Evolutionary conservation across 129 eudicot species (phyloP).

Genomic region (Scalesia atractyloides): DNA sequence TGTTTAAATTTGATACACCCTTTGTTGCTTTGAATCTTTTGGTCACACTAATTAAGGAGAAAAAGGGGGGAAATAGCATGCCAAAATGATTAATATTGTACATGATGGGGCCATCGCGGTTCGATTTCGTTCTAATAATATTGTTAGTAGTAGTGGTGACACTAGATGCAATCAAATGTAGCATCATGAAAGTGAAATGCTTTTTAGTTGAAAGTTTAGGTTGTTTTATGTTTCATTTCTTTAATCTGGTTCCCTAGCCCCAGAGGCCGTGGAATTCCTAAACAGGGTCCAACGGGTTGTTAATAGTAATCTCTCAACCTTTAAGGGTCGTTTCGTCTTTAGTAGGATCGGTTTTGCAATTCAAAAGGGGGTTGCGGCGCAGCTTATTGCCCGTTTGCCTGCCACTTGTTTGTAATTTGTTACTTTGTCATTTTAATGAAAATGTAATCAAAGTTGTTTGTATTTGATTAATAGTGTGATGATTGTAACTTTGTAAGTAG

Average conservation of each 20-base stretch:
- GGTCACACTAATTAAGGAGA: conserved; percentile 32
- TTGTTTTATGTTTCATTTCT: conserved; percentile 16
- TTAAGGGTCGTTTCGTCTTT: no score
- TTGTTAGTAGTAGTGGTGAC: conserved; percentile 38
- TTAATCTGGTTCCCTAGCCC: no score
- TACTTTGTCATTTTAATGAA: no score
- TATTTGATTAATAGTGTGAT: not conserved
- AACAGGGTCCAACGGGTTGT: no score
- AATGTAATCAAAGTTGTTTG: no score
- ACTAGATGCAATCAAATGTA: conserved; percentile 32
- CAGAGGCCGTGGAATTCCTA: no score
- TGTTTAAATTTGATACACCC: not conserved
- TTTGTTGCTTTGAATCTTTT: conserved; percentile 37
- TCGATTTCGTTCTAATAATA: conserved; percentile 35
- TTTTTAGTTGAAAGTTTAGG: conserved; percentile 23
- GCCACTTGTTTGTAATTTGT: no score
- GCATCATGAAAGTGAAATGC: conserved; percentile 29
- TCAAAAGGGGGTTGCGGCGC: no score
- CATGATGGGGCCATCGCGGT: conserved; percentile 41
- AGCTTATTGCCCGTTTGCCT: no score
- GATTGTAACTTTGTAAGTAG: not conserved
- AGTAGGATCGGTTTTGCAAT: no score
- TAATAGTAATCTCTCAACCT: no score
- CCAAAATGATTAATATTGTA: conserved; percentile 40
- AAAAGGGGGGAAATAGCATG: conserved; percentile 31